Conservation (phyloP, 1,284 basidiomycete genomes). For the Malassezia restricta region DNA sequence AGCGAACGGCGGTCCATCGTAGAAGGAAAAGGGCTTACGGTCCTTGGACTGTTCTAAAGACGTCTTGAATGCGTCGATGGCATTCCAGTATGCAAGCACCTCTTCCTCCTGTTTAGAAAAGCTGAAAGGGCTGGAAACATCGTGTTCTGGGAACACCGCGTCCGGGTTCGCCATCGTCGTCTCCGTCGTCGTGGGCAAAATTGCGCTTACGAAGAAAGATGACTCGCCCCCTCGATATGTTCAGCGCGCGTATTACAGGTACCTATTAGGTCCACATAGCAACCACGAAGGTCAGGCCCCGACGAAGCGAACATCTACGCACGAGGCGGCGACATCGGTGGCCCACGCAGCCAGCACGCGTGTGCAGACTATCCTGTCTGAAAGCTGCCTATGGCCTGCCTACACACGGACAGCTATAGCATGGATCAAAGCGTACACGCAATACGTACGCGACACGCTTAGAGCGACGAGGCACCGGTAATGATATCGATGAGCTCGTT, state of each 20-base stretch:
- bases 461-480: conserved; percentile 57
- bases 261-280: neutral
- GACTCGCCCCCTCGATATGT: neutral
- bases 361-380: neutral
- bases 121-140: conserved; percentile 60
- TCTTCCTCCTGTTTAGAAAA: conserved; percentile 87
- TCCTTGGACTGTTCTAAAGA: conserved; percentile 83
- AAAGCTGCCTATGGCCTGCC: neutral
- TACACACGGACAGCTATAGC: neutral
- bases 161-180: neutral
- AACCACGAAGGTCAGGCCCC: neutral
- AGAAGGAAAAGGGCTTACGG: conserved; percentile 80
- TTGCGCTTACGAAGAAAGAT: neutral
- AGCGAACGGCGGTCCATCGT: conserved; percentile 95
- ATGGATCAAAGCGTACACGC: neutral
- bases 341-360: neutral
- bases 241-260: neutral
- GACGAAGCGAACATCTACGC: neutral
- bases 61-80: conserved; percentile 95
- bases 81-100: conserved; percentile 81
- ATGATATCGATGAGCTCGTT: conserved; percentile 92
- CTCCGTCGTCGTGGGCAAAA: neutral
- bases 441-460: neutral
- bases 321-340: neutral
- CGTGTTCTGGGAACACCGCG: conserved; percentile 16